Conservation (phyloP, 768 basidiomycete genomes). For the Lentinula sp. region DNA sequence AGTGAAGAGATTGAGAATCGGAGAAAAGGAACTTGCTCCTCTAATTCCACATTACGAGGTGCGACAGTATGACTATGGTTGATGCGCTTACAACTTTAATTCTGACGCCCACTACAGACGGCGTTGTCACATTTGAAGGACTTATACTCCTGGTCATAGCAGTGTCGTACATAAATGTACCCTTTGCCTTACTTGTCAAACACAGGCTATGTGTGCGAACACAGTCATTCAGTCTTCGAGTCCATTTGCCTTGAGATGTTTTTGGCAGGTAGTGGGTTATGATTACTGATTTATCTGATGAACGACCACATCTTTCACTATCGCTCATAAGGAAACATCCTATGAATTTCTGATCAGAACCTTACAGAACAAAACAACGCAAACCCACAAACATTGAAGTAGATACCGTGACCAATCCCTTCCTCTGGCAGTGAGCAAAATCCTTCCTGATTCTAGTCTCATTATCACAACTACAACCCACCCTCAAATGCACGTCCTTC, state of each 20-base stretch:
- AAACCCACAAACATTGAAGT: not conserved
- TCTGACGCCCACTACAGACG: not conserved
- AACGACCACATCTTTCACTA: not conserved
- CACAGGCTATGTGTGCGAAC: not conserved
- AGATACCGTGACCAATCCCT: not conserved
- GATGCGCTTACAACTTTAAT: not conserved
- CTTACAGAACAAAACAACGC: not conserved
- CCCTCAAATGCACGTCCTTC: not conserved
- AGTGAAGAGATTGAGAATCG: slow-evolving; percentile 63
- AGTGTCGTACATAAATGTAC: not conserved
- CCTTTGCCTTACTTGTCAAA: not conserved
- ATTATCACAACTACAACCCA: not conserved
- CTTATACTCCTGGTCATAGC: slow-evolving; percentile 6
- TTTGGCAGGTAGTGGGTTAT: not conserved
- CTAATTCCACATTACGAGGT: slow-evolving; percentile 68
- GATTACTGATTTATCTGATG: too few relatives aligned
- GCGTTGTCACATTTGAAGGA: slow-evolving; percentile 12
- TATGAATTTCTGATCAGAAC: not conserved
- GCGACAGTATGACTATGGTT: slow-evolving; percentile 9
- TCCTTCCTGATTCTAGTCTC: not conserved
- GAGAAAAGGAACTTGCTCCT: slow-evolving; percentile 51
- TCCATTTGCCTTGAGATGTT: not conserved
- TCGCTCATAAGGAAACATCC: not conserved
- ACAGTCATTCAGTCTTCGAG: too few relatives aligned
- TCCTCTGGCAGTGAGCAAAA: not conserved